A percentile compares a stretch with the other conserved stretches of the same genome.
Evolutionary conservation across 169 alveolate species (phyloP).

Genomic region (Babesia microti): DNA sequence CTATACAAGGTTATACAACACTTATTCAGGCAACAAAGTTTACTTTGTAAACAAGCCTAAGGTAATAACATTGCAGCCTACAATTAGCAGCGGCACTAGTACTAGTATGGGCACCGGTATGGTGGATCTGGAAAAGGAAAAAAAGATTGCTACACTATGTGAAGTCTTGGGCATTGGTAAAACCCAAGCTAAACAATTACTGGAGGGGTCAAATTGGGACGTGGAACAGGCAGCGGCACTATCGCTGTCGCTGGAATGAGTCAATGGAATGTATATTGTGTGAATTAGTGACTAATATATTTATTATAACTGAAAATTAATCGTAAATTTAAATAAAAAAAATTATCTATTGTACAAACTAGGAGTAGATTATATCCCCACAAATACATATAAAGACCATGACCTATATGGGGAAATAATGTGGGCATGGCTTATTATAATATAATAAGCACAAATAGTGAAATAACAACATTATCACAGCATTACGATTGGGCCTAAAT

Average conservation of each 20-base stretch:
- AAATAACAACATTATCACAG: conserved; percentile 3
- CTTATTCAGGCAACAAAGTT: conserved; percentile 20
- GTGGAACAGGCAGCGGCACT: conserved; percentile 25
- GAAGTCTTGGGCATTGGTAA: conserved; percentile 16
- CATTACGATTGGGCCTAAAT: conserved; percentile 40
- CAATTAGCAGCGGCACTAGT: neutral
- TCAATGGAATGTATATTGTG: too few species aligned
- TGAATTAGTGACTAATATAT: too few species aligned
- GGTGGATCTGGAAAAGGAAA: neutral
- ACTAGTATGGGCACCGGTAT: neutral
- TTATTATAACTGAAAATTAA: conserved; percentile 2
- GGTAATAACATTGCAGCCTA: neutral
- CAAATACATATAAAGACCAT: neutral
- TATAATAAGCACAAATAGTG: conserved; percentile 3
- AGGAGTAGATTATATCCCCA: neutral
- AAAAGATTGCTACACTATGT: conserved; percentile 7
- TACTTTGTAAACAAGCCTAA: neutral
- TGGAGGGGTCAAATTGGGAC: conserved; percentile 19
- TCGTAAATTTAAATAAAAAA: neutral
- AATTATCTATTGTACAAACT: neutral
- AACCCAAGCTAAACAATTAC: conserved; percentile 22
- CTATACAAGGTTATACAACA: conserved; percentile 64
- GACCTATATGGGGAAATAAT: neutral
- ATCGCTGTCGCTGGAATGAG: conserved; percentile 1
- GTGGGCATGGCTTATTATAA: neutral